Evolutionary conservation across 2,329 filamentous ascomycete genomes (phyloP), one percentile per base, ranked within the genome.

Genomic region (Sporothrix curviconia): DNA sequence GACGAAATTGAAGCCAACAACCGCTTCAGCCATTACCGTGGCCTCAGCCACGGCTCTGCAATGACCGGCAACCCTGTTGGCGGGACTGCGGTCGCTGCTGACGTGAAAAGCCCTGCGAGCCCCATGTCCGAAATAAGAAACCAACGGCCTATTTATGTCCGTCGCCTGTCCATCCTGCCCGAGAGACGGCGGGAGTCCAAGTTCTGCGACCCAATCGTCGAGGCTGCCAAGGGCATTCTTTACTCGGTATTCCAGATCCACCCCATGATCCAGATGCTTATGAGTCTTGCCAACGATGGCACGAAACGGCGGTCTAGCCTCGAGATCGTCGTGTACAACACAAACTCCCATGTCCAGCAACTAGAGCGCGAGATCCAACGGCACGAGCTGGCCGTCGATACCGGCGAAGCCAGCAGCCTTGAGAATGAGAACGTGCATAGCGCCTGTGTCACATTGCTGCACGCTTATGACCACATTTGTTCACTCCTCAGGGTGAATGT

Each of bases 171-270:
- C 1, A 77, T 85, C 22, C 72, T 86, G 25, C 83, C 84, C 1
- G 82, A 86, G 67, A 76, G 84, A 39, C 78, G 82, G 55, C 78
- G 83, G 51, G 81, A 86, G 65, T 85, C 83, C 7, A 81, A 78
- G 64, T 70, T 80, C 5, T 78, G 77, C 60, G 82, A 86, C 63
- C 82, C 83, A 1, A 75, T 86, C 3, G 72, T 86, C 30, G 84
- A 87, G 65, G 79, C 81, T 14, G 83, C 84, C 30, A 86, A 86
- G 66, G 83, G 83, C 28, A 81, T 86, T 24, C 74, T 86, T 2
- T 86, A 85, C 66, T 82, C 84, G 3, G 77, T 86, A 30, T 86
- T 86, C 61, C 83, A 86, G 66, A 83, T 86, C 25, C 84, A 87
- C 61, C 83, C 83, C 5, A 82, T 83, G 71, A 84, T 87, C 59